phyloP scores from a whole-genome alignment of 2,329 filamentous ascomycete species.

The Aspergillus bombycis region DNA sequence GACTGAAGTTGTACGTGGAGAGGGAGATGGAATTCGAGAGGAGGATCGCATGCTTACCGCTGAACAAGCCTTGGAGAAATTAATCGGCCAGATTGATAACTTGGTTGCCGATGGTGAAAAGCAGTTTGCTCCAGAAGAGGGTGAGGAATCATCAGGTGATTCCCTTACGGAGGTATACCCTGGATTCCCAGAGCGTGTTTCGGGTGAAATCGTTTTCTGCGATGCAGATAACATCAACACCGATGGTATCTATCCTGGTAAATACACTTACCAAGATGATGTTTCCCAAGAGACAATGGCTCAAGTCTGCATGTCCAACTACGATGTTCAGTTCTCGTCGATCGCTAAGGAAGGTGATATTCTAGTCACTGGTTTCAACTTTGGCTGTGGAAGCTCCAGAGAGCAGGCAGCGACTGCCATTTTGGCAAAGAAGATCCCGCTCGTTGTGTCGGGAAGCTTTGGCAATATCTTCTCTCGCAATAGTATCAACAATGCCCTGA shows the following conservation, averaged over 20 bases:
- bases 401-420: slow-evolving; percentile 89
- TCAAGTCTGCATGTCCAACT: slow-evolving; percentile 90
- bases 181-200: slow-evolving; percentile 81
- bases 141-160: slow-evolving; percentile 24
- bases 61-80: slow-evolving; percentile 71
- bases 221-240: slow-evolving; percentile 89
- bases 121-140: slow-evolving; percentile 35
- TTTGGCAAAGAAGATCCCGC: slow-evolving; percentile 40
- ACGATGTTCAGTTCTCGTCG: slow-evolving; percentile 71
- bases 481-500: slow-evolving; percentile 47
- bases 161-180: slow-evolving; percentile 71
- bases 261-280: slow-evolving; percentile 90
- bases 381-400: slow-evolving; percentile 78
- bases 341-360: slow-evolving; percentile 74
- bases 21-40: slow-evolving; percentile 68
- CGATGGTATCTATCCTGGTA: slow-evolving; percentile 88
- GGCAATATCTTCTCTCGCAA: slow-evolving; percentile 45
- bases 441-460: slow-evolving; percentile 43
- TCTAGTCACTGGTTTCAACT: slow-evolving; percentile 84
- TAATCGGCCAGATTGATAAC: slow-evolving; percentile 69
- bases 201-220: slow-evolving; percentile 85
- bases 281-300: slow-evolving; percentile 80
- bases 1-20: slow-evolving; percentile 65
- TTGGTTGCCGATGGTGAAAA: slow-evolving; percentile 61
- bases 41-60: slow-evolving; percentile 68